Evolutionary conservation across 768 basidiomycete species (phyloP), one percentile per base, ranked within the genome.

Genomic region (Albatrellus ellisii): DNA sequence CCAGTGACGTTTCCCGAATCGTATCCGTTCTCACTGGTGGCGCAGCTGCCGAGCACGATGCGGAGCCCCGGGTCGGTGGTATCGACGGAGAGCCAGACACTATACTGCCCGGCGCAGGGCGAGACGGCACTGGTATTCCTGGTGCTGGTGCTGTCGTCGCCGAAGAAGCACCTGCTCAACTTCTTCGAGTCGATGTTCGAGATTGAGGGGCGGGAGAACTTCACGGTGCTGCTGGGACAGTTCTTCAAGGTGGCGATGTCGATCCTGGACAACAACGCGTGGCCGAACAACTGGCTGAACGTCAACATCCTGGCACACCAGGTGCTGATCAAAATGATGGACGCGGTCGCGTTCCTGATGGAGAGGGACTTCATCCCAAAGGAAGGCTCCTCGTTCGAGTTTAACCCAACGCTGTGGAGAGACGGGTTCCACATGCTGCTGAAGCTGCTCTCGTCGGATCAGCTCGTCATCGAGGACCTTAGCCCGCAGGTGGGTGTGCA

Each of bases 1-100:
- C 91, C 90, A 0, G 77, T 86, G 33, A 82, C 85, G 1, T 97
- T 97, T 62, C 94, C 94, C 0, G 84, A 90, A 49, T 82, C 91
- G 0, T 91, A 97, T 57, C 94, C 94, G 0, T 91, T 95, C 59
- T 79, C 88, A 5, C 68, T 98, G 15, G 53, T 88, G 20, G 68
- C 82, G 0, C 68, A 76, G 25, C 59, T 79, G 18, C 82, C 86
- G 2, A 76, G 64, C 22, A 64, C 65, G 28, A 62, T 66, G 12
- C 66, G 62, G 38, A 61, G 65, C 14, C 62, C 63, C 42, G 66
- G 59, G 59, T n/a, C 59, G 62, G 20, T 59, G 57, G 41, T 54
- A 62, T 36, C 61, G 37, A 28, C 60, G 42, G 73, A 77, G 41
- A 64, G 64, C 21, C 69, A 73, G 32, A 54, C 62, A 4, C 52